phyloP scores from a whole-genome alignment of 352 stramenopile species.

The Phytophthora pini region DNA sequence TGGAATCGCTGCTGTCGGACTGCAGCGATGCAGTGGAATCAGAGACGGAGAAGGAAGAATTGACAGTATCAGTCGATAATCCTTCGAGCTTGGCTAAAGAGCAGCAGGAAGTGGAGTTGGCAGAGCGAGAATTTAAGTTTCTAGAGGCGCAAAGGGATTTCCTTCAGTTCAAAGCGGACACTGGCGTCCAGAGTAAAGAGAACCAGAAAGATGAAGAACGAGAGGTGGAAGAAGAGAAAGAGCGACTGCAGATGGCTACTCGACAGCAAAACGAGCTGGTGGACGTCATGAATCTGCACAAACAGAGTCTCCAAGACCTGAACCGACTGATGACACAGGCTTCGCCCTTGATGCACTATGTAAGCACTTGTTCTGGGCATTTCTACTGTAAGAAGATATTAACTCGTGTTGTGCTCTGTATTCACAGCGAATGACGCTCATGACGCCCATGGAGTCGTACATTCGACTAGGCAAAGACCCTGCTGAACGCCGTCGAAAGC shows the following conservation, averaged over 20 bases:
- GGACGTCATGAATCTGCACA: conserved; percentile 42
- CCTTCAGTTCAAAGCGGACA: conserved; percentile 51
- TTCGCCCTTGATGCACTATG: conserved; percentile 59
- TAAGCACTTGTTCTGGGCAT: conserved; percentile 23
- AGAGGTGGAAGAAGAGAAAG: conserved; percentile 30
- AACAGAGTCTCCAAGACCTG: conserved; percentile 51
- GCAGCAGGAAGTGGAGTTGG: conserved; percentile 45
- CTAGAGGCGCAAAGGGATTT: conserved; percentile 67
- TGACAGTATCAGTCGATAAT: not conserved
- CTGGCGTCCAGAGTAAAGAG: conserved; percentile 2
- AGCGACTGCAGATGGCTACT: conserved; percentile 32
- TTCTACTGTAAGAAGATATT: too few species aligned
- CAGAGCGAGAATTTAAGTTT: conserved; percentile 55
- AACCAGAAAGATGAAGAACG: conserved; percentile 3
- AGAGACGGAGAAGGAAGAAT: not conserved
- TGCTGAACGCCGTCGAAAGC: conserved; percentile 39
- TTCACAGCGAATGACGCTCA: conserved; percentile 57
- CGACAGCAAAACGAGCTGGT: conserved; percentile 44
- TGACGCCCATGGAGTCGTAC: conserved; percentile 75
- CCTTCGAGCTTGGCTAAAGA: not conserved
- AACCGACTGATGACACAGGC: conserved; percentile 49
- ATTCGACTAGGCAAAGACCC: conserved; percentile 58
- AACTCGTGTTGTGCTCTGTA: conserved; percentile 1
- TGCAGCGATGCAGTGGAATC: conserved; percentile 14
- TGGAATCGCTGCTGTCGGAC: conserved; percentile 19